Percentiles rank a stretch among this genome's conserved stretches.
Evolutionary conservation across 768 basidiomycete genomes (phyloP).

Genomic region (Tephrocybe sp.): DNA sequence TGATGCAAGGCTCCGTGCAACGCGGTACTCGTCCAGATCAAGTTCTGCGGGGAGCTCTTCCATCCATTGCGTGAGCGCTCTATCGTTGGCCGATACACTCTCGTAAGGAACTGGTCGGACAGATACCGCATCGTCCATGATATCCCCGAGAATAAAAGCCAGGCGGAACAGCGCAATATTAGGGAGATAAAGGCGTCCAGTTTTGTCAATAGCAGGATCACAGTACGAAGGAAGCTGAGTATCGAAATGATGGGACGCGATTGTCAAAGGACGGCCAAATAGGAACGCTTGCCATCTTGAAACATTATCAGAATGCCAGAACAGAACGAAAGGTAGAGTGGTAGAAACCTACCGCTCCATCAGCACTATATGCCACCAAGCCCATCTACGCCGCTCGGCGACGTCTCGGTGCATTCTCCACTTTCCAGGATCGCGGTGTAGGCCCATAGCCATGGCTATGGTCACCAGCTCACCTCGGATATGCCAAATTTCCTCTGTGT

Average conservation of each 20-base stretch:
- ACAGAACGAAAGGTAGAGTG: conserved; percentile 8
- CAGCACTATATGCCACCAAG: conserved; percentile 88
- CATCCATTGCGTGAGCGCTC: conserved; percentile 71
- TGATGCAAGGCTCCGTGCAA: conserved; percentile 73
- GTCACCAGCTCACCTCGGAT: conserved; percentile 72
- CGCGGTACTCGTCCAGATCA: conserved; percentile 72
- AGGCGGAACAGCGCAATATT: conserved; percentile 75
- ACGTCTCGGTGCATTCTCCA: conserved; percentile 69
- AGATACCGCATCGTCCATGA: conserved; percentile 83
- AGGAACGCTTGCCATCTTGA: conserved; percentile 85
- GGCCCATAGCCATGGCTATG: conserved; percentile 78
- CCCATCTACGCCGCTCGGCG: conserved; percentile 81
- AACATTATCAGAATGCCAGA: conserved; percentile 11
- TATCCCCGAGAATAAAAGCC: conserved; percentile 79
- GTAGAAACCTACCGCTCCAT: conserved; percentile 61
- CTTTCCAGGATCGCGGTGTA: conserved; percentile 84
- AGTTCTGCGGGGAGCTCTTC: conserved; percentile 74
- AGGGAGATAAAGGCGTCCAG: conserved; percentile 67
- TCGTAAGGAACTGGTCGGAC: conserved; percentile 80
- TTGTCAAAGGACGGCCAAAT: conserved; percentile 76
- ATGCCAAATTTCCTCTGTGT: conserved; percentile 81
- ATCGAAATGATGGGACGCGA: conserved; percentile 83
- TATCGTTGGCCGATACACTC: conserved; percentile 70
- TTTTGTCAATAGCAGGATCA: conserved; percentile 62
- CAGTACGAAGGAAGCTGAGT: conserved; percentile 73